These are phyloP conservation scores for Hydrangea macrophylla DNA, from an alignment of 148 eudicot species.

Conservation along the genomic window DNA sequence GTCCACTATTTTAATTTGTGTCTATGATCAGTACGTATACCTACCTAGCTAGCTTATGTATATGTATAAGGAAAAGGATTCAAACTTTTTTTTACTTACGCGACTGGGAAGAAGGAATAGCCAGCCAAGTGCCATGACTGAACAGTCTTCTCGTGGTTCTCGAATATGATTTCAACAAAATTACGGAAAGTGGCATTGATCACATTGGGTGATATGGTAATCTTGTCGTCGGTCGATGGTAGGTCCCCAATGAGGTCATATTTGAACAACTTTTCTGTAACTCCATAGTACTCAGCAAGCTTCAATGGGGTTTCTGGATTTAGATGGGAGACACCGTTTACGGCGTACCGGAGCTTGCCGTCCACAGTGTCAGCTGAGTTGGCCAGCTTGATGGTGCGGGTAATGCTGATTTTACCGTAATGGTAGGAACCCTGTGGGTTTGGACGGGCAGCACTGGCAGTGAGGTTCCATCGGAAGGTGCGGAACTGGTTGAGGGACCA, in stretches of 20 bases:
- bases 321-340: slow-evolving; percentile 56
- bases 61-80: neutral
- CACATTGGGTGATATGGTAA: slow-evolving; percentile 19
- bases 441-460: slow-evolving; percentile 77
- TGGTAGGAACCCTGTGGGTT: slow-evolving; percentile 80
- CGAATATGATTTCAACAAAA: slow-evolving; percentile 36
- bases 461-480: slow-evolving; percentile 66
- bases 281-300: slow-evolving; percentile 52
- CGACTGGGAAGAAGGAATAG: slow-evolving; percentile 42
- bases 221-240: slow-evolving; percentile 16
- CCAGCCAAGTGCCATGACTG: slow-evolving; percentile 39
- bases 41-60: neutral
- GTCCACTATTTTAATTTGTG: no score
- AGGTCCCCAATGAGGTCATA: slow-evolving; percentile 45
- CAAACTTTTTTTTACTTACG: slow-evolving; percentile 14
- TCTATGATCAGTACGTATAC: neutral
- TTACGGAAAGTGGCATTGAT: slow-evolving; percentile 25
- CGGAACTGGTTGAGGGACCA: slow-evolving; percentile 76
- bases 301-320: slow-evolving; percentile 55
- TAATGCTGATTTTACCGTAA: slow-evolving; percentile 63
- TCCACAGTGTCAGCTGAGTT: slow-evolving; percentile 33
- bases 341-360: slow-evolving; percentile 63
- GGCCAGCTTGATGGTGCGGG: slow-evolving; percentile 58
- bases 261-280: slow-evolving; percentile 41
- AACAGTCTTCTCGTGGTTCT: slow-evolving; percentile 35